These are phyloP conservation scores for Haplosporangium sp. DNA, from an alignment of 371 early-diverging fungal genomes.

Conservation along the genomic window DNA sequence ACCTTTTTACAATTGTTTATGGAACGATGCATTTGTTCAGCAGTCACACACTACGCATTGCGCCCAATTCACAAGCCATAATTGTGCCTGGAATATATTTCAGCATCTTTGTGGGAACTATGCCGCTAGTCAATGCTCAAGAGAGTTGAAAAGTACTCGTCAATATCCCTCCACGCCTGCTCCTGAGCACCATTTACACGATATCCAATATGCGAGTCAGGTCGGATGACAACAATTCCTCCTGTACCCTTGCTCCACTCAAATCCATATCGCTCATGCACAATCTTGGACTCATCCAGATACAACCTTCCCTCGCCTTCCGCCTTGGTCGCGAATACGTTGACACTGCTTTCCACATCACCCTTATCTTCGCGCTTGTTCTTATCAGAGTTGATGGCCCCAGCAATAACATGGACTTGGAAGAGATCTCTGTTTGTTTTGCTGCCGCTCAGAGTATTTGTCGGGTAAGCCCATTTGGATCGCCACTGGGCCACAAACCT, in stretches of 20 bases:
- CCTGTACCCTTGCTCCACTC: constrained; percentile 16
- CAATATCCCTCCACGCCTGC: constrained; percentile 27
- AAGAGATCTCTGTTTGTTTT: constrained; percentile 26
- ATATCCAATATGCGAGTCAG: constrained; percentile 40
- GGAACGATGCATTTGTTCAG: too few species aligned
- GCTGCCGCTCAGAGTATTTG: constrained; percentile 15
- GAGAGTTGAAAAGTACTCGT: constrained; percentile 15
- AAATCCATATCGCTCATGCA: constrained; percentile 34
- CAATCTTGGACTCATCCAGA: constrained; percentile 13
- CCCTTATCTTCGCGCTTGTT: too few species aligned
- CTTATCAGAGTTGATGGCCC: not conserved
- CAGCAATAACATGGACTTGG: constrained; percentile 21
- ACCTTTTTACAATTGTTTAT: too few species aligned
- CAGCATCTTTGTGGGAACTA: too few species aligned
- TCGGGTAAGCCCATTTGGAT: constrained; percentile 11
- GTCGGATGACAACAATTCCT: constrained; percentile 37
- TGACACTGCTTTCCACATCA: not conserved
- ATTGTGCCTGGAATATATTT: too few species aligned
- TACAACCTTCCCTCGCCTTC: constrained; percentile 22
- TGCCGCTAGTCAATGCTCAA: not conserved
- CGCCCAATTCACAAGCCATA: too few species aligned
- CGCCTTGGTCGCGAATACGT: constrained; percentile 2
- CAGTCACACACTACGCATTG: too few species aligned
- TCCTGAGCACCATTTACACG: constrained; percentile 21
- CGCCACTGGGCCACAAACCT: constrained; percentile 9